phyloP scores from a whole-genome alignment of 306 rosid species.

The Sophora flavescens region DNA sequence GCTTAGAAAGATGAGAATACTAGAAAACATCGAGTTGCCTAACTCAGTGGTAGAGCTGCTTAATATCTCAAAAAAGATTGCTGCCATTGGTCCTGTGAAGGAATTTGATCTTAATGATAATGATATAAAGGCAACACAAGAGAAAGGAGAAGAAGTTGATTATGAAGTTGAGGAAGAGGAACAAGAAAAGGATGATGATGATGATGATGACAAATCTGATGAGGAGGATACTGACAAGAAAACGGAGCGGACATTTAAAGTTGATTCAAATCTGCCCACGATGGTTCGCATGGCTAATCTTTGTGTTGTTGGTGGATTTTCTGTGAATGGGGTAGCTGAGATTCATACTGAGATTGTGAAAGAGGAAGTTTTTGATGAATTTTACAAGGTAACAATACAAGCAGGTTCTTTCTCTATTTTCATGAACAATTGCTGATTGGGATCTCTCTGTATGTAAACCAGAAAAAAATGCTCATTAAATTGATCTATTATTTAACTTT shows the following conservation, averaged over 20 bases:
- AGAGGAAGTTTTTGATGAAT: constrained; percentile 83
- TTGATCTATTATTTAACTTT: constrained; percentile 32
- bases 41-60: constrained; percentile 58
- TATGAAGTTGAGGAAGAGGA: neutral
- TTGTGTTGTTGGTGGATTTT: constrained; percentile 90
- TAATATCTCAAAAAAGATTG: constrained; percentile 53
- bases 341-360: constrained; percentile 94
- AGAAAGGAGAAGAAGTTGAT: constrained; percentile 30
- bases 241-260: constrained; percentile 50
- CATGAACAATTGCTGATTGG: constrained; percentile 25
- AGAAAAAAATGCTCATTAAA: constrained; percentile 40
- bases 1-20: constrained; percentile 78
- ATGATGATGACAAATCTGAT: constrained; percentile 49
- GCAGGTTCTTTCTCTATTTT: constrained; percentile 10
- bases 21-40: constrained; percentile 91
- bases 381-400: constrained; percentile 63
- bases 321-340: constrained; percentile 96
- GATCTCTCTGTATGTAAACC: constrained; percentile 11
- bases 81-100: constrained; percentile 44
- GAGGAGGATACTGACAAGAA: constrained; percentile 44
- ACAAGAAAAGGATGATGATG: constrained; percentile 24
- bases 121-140: constrained; percentile 44
- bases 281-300: constrained; percentile 97
- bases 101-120: constrained; percentile 52
- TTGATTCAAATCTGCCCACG: constrained; percentile 68